Conservation (phyloP, 176 grass and related monocot genomes). For the Carex scoparia region DNA sequence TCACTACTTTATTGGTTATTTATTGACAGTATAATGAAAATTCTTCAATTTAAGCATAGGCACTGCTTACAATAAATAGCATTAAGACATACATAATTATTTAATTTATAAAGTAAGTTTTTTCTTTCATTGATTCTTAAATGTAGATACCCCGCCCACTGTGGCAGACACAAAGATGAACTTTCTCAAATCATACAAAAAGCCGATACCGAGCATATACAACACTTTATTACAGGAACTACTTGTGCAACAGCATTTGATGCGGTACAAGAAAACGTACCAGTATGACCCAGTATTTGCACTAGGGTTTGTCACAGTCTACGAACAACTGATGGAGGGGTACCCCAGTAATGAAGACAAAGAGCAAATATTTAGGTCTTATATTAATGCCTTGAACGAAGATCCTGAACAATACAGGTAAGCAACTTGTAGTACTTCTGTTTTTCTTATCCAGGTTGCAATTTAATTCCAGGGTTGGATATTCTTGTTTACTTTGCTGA, state of each 20-base stretch:
- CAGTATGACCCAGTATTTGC: constrained; percentile 92
- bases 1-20: not conserved
- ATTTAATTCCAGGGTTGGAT: not conserved
- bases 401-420: constrained; percentile 75
- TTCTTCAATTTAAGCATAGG: not conserved
- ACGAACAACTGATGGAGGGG: constrained; percentile 94
- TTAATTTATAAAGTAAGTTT: not conserved
- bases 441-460: not conserved
- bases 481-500: no score
- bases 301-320: constrained; percentile 90
- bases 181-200: constrained; percentile 88
- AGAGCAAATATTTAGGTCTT: constrained; percentile 74
- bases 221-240: constrained; percentile 83
- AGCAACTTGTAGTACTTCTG: not conserved
- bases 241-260: constrained; percentile 89
- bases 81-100: not conserved
- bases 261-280: constrained; percentile 97
- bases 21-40: not conserved
- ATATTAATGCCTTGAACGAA: constrained; percentile 85
- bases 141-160: constrained; percentile 70
- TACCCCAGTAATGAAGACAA: constrained; percentile 70
- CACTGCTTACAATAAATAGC: no score
- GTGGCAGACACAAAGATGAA: constrained; percentile 78
- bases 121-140: constrained; percentile 30
- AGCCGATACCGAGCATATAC: constrained; percentile 97